Conservation (phyloP, 305 asterid genomes). For the Fraxinus nigra region DNA sequence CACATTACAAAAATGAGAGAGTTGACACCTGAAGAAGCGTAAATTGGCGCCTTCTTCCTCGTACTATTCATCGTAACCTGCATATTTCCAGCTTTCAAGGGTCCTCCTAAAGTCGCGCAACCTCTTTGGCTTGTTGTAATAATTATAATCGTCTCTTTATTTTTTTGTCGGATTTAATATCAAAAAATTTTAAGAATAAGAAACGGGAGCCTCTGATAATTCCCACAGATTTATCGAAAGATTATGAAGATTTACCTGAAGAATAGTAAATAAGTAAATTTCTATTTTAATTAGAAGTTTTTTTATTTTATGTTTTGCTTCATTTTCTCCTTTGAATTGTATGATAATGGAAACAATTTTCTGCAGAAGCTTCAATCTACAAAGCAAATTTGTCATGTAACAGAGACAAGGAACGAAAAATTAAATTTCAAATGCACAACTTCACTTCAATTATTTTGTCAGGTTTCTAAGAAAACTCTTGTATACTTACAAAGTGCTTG, state of each 20-base stretch:
- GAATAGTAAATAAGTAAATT: neutral
- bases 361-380: neutral
- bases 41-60: neutral
- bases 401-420: slow-evolving; percentile 6
- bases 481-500: slow-evolving; percentile 65
- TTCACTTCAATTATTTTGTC: slow-evolving; percentile 38
- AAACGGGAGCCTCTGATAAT: neutral
- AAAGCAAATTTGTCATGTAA: slow-evolving; percentile 40
- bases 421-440: slow-evolving; percentile 25
- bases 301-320: neutral
- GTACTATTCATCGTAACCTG: neutral
- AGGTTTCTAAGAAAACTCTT: slow-evolving; percentile 31
- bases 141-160: neutral
- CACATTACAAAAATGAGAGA: neutral
- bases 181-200: neutral
- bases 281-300: neutral
- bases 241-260: neutral
- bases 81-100: neutral
- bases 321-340: neutral
- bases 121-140: neutral
- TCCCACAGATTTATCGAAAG: neutral
- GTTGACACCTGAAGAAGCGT: neutral
- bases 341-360: neutral
- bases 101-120: neutral
- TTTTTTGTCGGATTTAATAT: neutral